A percentile compares a stretch with the other conserved stretches of the same genome.
Conservation (phyloP, 2,329 filamentous ascomycete genomes). For the Pleurostoma richardsiae region DNA sequence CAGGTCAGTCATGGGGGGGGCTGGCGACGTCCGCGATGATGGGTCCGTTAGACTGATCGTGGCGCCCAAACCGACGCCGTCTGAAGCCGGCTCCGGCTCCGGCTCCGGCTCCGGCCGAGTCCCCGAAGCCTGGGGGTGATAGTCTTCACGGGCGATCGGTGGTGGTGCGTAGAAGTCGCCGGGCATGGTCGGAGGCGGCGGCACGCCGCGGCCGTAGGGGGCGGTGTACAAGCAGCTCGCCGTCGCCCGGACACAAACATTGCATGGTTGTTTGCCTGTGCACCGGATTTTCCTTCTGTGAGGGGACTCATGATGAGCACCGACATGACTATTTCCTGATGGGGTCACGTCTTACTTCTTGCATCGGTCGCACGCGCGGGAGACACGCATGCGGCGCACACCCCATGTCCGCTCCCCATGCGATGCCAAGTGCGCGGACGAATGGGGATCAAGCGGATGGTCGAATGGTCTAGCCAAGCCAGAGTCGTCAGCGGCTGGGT, state of each 20-base stretch:
- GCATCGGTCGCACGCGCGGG: constrained; percentile 42
- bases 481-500: no score
- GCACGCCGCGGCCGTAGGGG: constrained; percentile 27
- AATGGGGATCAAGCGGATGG: no score
- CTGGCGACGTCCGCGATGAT: constrained; percentile 24
- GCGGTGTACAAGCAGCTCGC: constrained; percentile 41
- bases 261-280: constrained; percentile 31
- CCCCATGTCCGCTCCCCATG: no score
- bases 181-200: neutral
- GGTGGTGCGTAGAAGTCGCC: constrained; percentile 12
- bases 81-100: no score
- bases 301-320: neutral
- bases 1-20: constrained; percentile 35
- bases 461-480: no score
- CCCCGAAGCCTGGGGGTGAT: no score
- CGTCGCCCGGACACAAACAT: constrained; percentile 22
- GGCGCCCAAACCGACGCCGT: no score
- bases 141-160: neutral
- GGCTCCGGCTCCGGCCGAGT: no score
- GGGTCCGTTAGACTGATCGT: no score
- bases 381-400: constrained; percentile 22
- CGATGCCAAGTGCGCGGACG: no score
- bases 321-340: no score
- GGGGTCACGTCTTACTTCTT: constrained; percentile 30
- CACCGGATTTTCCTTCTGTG: constrained; percentile 31